Percentiles rank a stretch among this genome's conserved stretches.
Conservation (phyloP, 1,284 basidiomycete genomes). For the Rhodotorula sp. region DNA sequence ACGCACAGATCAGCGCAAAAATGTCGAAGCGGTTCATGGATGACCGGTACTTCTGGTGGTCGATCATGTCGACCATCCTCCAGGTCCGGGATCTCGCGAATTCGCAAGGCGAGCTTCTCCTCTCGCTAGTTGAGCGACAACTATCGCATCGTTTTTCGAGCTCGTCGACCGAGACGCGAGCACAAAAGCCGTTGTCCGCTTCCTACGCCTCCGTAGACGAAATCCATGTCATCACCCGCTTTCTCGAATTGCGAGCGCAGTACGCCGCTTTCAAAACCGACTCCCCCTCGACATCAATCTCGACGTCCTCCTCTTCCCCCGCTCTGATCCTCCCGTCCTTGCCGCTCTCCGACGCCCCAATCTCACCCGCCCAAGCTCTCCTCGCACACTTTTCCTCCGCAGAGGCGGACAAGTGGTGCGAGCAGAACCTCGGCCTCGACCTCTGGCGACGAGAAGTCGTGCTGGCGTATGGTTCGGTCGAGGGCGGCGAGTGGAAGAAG, state of each 20-base stretch:
- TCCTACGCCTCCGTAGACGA: conserved; percentile 29
- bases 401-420: conserved; percentile 47
- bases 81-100: conserved; percentile 66
- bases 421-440: conserved; percentile 69
- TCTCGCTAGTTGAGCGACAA: conserved; percentile 56
- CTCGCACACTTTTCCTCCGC: conserved; percentile 31
- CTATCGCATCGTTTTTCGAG: conserved; percentile 13
- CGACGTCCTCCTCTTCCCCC: background rate
- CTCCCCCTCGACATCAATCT: background rate
- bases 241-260: conserved; percentile 34
- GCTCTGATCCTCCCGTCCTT: conserved; percentile 15
- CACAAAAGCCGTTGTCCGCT: no score
- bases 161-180: background rate
- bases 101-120: conserved; percentile 63
- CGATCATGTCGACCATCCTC: conserved; percentile 71
- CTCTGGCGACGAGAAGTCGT: conserved; percentile 45
- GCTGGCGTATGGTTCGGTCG: conserved; percentile 28
- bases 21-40: conserved; percentile 74
- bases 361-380: conserved; percentile 2
- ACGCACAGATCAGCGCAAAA: conserved; percentile 48
- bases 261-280: conserved; percentile 1
- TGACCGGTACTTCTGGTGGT: conserved; percentile 79
- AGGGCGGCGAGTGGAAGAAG: conserved; percentile 50
- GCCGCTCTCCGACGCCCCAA: background rate
- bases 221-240: conserved; percentile 30